These are phyloP conservation scores for Mycena metata DNA, from an alignment of 768 basidiomycete species.

Conservation along the genomic window DNA sequence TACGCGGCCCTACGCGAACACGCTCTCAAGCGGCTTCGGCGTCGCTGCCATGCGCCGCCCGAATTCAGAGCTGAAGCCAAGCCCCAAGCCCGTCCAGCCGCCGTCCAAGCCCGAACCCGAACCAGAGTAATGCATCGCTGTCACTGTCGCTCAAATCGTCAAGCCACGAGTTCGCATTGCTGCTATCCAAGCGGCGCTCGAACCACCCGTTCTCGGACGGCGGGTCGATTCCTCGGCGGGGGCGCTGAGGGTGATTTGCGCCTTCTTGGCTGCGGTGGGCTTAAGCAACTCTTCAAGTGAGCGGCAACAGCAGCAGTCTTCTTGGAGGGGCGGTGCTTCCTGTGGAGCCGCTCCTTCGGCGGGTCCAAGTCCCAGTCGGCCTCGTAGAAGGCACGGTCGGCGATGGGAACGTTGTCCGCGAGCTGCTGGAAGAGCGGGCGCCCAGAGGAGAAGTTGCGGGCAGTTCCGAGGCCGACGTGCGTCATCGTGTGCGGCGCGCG, in stretches of 20 bases:
- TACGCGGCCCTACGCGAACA: too few species aligned
- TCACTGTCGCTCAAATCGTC: too few species aligned
- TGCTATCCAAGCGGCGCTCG: neutral
- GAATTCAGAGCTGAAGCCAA: conserved; percentile 60
- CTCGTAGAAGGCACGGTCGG: conserved; percentile 79
- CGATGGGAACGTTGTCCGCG: conserved; percentile 84
- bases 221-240: conserved; percentile 38
- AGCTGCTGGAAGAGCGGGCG: conserved; percentile 86
- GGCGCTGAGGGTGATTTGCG: conserved; percentile 27
- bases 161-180: conserved; percentile 26
- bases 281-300: conserved; percentile 56
- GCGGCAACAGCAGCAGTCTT: too few species aligned
- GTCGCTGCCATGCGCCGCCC: conserved; percentile 30
- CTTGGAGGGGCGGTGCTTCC: too few species aligned
- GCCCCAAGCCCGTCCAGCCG: conserved; percentile 43
- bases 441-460: conserved; percentile 80
- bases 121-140: neutral
- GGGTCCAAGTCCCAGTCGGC: conserved; percentile 76
- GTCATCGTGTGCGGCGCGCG: conserved; percentile 67
- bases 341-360: too few species aligned
- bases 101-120: conserved; percentile 7
- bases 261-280: conserved; percentile 39
- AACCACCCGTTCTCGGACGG: conserved; percentile 47
- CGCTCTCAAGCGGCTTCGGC: conserved; percentile 34
- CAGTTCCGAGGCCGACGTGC: conserved; percentile 82